Base-by-base conservation (phyloP, 2,329 filamentous ascomycete genomes). In the Paraphaeosphaeria minitans region DNA sequence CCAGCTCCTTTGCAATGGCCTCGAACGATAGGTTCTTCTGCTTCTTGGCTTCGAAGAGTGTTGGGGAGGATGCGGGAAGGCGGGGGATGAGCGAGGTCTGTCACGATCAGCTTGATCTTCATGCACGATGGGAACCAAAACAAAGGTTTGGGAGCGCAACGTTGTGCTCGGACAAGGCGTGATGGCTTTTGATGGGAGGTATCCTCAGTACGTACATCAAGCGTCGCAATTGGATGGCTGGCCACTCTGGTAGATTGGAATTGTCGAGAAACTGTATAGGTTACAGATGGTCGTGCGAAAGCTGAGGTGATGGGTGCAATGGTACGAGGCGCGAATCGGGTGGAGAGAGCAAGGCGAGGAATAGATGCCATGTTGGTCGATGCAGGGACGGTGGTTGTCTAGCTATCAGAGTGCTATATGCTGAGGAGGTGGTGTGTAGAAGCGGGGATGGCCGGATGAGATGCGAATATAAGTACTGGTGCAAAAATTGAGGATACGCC, bases 11-110 rank as follows among this genome's bases (percentile, higher is more conserved):
- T 53, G 87, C 91, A 70, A 97, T 93, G 45, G 85, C 80, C 74
- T 92, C 91, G 74, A 97, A 97, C 69, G 84, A 91, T 37, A 96
- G 84, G 65, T 87, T 84, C 78, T 90, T 89, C 56, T 79, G 75
- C 50, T 91, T 88, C 79, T 97, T 97, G 65, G 90, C 92, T 37
- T 87, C 83, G 79, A 96, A 96, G 63, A 97, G 89, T 6, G 87
- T 86, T 62, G 85, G 82, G 12, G 90, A 89, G 66, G 90, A 88
- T 22, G 83, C 76, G 3, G 92, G 91, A 43, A 96, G 88, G 66
- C 87, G 84, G 63, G 86, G 84, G 59, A 85, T 82, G 62, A 92
- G 84, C 33, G 88, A 86, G 58, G 84, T 81, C 89, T 92, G 39
- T 14, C 9, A 9, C 13, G 6, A 22, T 72, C 19, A 75, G 67